Conservation (phyloP, 805 yeast species). For the Torulaspora maleeae region DNA sequence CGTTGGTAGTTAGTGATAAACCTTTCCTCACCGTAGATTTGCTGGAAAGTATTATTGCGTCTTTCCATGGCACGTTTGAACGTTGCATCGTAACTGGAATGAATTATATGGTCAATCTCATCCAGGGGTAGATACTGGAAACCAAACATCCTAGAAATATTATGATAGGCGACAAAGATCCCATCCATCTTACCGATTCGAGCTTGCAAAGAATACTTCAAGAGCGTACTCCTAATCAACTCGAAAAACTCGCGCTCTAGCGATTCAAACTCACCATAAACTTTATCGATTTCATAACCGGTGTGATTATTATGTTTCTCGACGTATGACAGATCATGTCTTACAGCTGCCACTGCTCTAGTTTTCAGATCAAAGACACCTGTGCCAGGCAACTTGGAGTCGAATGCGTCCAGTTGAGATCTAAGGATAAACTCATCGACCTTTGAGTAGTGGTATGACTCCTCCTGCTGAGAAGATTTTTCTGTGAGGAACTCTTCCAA, state of each 20-base stretch:
- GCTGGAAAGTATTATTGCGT: slow-evolving; percentile 14
- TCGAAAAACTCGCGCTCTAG: slow-evolving; percentile 77
- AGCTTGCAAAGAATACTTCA: slow-evolving; percentile 87
- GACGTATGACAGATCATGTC: slow-evolving; percentile 68
- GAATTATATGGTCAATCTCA: slow-evolving; percentile 63
- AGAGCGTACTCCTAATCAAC: slow-evolving; percentile 64
- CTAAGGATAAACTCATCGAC: slow-evolving; percentile 70
- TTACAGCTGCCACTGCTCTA: slow-evolving; percentile 80
- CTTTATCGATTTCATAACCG: slow-evolving; percentile 60
- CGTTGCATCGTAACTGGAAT: slow-evolving; percentile 39
- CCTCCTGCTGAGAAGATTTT: slow-evolving; percentile 14
- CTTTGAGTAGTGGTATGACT: slow-evolving; percentile 68
- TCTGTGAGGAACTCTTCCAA: slow-evolving; percentile 60
- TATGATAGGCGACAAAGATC: slow-evolving; percentile 86
- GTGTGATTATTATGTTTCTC: slow-evolving; percentile 51
- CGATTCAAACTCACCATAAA: slow-evolving; percentile 68
- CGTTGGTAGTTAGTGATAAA: slow-evolving; percentile 21
- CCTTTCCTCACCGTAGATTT: slow-evolving; percentile 23
- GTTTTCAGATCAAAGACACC: slow-evolving; percentile 92
- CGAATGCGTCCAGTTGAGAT: slow-evolving; percentile 85
- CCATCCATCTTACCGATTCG: slow-evolving; percentile 97
- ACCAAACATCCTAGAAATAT: slow-evolving; percentile 74
- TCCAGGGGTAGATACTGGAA: slow-evolving; percentile 79
- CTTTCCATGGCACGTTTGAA: slow-evolving; percentile 16
- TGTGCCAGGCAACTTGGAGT: slow-evolving; percentile 73